Evolutionary conservation across 306 rosid species (phyloP), one percentile per base, ranked within the genome.

Genomic region (Pterocarpus macrocarpus): DNA sequence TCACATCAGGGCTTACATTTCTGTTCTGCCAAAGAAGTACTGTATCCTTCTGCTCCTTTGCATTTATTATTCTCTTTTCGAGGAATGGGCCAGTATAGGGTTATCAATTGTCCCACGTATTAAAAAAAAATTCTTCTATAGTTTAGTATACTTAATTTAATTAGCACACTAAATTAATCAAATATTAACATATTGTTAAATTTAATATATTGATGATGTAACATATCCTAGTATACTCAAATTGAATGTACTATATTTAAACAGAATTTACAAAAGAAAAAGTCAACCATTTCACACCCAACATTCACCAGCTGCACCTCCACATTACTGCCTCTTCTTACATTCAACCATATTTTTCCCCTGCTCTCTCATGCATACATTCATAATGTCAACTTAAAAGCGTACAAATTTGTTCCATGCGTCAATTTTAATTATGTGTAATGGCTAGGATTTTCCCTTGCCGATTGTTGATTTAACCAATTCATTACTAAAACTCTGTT

Each of bases 11-110:
- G 50, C 82, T 79, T 67, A 70, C 87, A 85, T 87, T 87, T 86
- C 88, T 86, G 74, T 83, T 81, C 87, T 82, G 91, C 91, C 93
- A 79, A 86, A 90, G n/a, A 69, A 86, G 85, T 82, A 62, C 87
- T 89, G 90, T 80, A 55, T 77, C 73, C 86, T 75, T 86, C 87
- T 88, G 93, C 87, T 82, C 81, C 73, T 73, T 72, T 56, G 69
- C 91, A 89, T 90, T 93, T 87, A 85, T 83, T 88, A 80, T 80
- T 62, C 79, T 30, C 71, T 71, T 83, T 82, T 88, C 85, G 86
- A 88, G 85, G 81, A 78, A 82, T 83, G 88, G 90, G 77, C 88
- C 81, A 70, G 64, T 33, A 22, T 77, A 36, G 47, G 44, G 47
- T 67, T 68, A 50, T 86, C 83, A 74, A 64, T 71, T 44, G 45